These are phyloP conservation scores for Fusarium nematophilum DNA, from an alignment of 2,329 filamentous ascomycete genomes.

Conservation along the genomic window DNA sequence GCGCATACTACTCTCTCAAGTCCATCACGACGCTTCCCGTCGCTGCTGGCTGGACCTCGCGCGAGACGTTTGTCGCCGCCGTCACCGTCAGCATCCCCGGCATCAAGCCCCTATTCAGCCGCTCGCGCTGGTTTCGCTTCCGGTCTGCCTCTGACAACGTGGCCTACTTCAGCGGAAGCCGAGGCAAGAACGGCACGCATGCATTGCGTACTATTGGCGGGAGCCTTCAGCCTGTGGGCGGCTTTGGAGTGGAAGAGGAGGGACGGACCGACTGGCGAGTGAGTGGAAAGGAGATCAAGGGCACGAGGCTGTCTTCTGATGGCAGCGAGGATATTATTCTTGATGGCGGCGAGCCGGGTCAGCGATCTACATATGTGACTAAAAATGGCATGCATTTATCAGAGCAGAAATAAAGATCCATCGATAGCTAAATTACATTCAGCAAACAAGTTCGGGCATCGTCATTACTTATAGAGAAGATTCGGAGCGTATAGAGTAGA, in stretches of 20 bases:
- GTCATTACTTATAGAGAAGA: too few species aligned
- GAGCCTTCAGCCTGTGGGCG: neutral
- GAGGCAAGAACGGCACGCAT: neutral
- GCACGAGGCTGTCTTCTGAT: slow-evolving; percentile 1
- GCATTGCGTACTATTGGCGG: neutral
- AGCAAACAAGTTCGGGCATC: too few species aligned
- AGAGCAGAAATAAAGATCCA: too few species aligned
- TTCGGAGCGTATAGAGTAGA: too few species aligned
- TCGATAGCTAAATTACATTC: too few species aligned
- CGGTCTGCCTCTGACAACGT: neutral
- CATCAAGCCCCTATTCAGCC: slow-evolving; percentile 7
- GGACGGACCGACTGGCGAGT: neutral
- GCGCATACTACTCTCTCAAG: neutral
- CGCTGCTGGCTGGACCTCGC: neutral
- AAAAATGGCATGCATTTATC: too few species aligned
- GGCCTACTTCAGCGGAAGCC: neutral
- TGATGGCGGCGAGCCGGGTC: too few species aligned
- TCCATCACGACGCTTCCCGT: neutral
- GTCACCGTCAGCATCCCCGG: slow-evolving; percentile 5
- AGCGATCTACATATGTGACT: too few species aligned
- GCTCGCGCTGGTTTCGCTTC: slow-evolving; percentile 2
- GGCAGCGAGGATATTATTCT: slow-evolving; percentile 5
- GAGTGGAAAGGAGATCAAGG: neutral
- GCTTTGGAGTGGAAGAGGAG: neutral
- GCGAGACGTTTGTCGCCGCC: neutral